Percentiles rank a stretch among this genome's conserved stretches.
These are phyloP conservation scores for Eimeria maxima DNA, from an alignment of 169 alveolate genomes.

Conservation along the genomic window DNA sequence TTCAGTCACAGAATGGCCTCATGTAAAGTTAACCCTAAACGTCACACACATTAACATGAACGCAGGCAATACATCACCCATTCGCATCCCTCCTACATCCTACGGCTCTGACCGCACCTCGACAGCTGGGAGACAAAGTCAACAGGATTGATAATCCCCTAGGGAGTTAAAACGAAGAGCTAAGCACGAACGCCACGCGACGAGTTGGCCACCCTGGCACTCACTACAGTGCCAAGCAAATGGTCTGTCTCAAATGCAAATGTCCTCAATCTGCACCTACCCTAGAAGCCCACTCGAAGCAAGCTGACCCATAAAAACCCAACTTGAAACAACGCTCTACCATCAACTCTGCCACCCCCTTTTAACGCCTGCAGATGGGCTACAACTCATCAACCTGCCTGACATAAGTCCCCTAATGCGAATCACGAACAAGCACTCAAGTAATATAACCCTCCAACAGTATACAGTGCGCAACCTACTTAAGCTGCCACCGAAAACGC, in stretches of 20 bases:
- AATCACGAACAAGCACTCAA: neutral
- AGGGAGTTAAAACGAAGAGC: constrained; percentile 32
- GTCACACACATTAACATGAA: constrained; percentile 30
- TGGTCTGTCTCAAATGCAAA: constrained; percentile 14
- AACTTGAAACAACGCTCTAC: neutral
- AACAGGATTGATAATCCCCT: constrained; percentile 13
- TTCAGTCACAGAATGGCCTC: constrained; percentile 58
- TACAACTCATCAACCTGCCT: constrained; percentile 18
- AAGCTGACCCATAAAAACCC: constrained; percentile 38
- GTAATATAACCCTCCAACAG: neutral
- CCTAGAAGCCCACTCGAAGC: neutral
- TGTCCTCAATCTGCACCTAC: constrained; percentile 15
- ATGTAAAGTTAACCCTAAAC: neutral
- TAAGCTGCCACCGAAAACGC: constrained; percentile 12
- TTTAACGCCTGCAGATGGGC: neutral
- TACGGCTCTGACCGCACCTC: constrained; percentile 28
- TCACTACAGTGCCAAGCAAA: neutral
- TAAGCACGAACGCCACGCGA: neutral
- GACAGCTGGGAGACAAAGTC: neutral
- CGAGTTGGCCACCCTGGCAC: constrained; percentile 43
- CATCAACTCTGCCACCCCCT: constrained; percentile 1
- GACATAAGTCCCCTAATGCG: constrained; percentile 5
- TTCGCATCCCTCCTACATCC: constrained; percentile 6
- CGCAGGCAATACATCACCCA: neutral
- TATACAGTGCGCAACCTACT: neutral